Conservation (phyloP, 2,329 filamentous ascomycete species). For the Peltaster fructicola region DNA sequence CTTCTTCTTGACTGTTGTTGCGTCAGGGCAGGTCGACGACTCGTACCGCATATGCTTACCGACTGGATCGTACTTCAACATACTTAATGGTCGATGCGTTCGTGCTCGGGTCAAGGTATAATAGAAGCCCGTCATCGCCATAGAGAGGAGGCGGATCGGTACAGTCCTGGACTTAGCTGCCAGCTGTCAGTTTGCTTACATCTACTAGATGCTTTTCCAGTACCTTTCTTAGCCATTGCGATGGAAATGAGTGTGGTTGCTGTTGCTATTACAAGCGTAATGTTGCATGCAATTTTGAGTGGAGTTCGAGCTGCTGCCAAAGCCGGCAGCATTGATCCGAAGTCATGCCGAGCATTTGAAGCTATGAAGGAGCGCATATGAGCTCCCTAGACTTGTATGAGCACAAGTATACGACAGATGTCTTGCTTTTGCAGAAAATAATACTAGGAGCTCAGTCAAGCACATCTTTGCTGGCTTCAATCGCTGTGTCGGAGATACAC, state of each 20-base stretch:
- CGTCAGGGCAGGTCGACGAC: neutral
- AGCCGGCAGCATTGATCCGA: too few species aligned
- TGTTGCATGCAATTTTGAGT: neutral
- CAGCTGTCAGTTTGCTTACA: conserved; percentile 2
- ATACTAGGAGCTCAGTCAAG: too few species aligned
- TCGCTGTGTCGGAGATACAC: too few species aligned
- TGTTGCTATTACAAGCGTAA: neutral
- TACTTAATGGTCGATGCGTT: conserved; percentile 67
- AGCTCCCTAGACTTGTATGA: too few species aligned
- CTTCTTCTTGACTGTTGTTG: conserved; percentile 61
- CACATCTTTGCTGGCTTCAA: too few species aligned
- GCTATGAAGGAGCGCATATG: too few species aligned
- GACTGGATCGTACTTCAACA: conserved; percentile 98
- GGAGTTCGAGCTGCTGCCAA: too few species aligned
- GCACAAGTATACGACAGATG: too few species aligned
- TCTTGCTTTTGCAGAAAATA: too few species aligned
- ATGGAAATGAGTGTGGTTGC: neutral
- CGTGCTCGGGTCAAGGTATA: conserved; percentile 64
- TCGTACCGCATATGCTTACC: conserved; percentile 37
- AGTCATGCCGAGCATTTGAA: too few species aligned
- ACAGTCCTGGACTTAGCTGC: conserved; percentile 81
- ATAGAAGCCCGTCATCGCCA: conserved; percentile 98
- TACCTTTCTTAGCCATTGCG: conserved; percentile 18
- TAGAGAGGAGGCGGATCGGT: conserved; percentile 83
- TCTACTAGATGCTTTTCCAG: neutral